phyloP scores from a whole-genome alignment of 495 filamentous ascomycete species.

The Talaromyces adpressus region DNA sequence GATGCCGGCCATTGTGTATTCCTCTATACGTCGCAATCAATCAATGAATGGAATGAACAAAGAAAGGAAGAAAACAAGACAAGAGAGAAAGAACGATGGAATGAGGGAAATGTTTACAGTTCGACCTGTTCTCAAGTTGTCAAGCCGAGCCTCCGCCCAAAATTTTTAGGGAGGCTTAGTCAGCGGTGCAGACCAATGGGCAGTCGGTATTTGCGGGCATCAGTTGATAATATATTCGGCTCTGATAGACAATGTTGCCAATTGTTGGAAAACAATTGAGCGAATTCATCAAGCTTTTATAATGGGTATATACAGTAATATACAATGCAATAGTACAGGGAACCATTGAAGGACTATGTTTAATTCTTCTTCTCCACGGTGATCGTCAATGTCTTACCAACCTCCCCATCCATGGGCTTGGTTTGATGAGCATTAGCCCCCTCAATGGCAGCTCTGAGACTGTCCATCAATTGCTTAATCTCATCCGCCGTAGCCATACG shows the following conservation, averaged over 20 bases:
- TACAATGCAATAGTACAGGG: slow-evolving; percentile 3
- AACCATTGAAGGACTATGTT: background rate
- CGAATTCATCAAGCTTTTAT: background rate
- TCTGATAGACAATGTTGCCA: background rate
- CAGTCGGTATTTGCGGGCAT: slow-evolving; percentile 27
- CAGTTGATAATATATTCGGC: no score
- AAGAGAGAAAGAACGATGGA: slow-evolving; percentile 1
- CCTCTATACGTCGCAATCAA: slow-evolving; percentile 32
- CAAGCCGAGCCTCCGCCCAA: slow-evolving; percentile 20
- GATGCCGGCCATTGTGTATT: slow-evolving; percentile 49
- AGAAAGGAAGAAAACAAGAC: slow-evolving; percentile 25
- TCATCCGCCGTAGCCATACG: slow-evolving; percentile 34
- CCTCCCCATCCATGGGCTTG: slow-evolving; percentile 36
- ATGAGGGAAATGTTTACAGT: slow-evolving; percentile 6
- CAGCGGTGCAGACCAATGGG: slow-evolving; percentile 31
- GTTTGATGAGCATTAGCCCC: slow-evolving; percentile 30
- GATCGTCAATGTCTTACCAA: slow-evolving; percentile 31
- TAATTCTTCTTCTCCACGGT: slow-evolving; percentile 30
- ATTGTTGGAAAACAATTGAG: no score
- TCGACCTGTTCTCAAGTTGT: slow-evolving; percentile 8
- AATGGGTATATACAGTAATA: slow-evolving; percentile 6
- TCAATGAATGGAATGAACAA: slow-evolving; percentile 19
- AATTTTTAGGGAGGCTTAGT: slow-evolving; percentile 43
- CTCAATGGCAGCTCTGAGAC: slow-evolving; percentile 26
- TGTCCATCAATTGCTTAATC: slow-evolving; percentile 33